Base-by-base conservation (phyloP, 805 yeast species). In the Ogataea haglerorum region DNA sequence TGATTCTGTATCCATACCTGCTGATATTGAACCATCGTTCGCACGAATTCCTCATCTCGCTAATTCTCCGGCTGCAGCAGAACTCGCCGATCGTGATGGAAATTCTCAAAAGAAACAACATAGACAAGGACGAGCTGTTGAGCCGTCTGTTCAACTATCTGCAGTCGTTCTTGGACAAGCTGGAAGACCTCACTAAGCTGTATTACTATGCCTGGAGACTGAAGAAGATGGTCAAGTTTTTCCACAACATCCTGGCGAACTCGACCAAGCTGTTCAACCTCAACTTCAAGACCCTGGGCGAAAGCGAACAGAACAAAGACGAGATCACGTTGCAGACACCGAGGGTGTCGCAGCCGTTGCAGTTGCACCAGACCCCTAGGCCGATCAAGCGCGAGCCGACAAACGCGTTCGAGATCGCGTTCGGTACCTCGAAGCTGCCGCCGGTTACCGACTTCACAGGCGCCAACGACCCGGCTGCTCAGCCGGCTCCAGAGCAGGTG, bases 1-100 rank as follows among this genome's bases (percentile, higher is more conserved):
- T 76, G 41, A 56, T 75, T 6, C 46, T 74, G 10, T 65, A 73
- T 17, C 82, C 81, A 10, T 67, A 65, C 46, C 62, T 77, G 52
- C 54, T 77, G 52, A 69, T 75, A 36, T 63, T 73, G 27, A 78
- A 79, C 43, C 80, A 76, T 48, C 64, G 82, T 47, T 72, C 81
- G 5, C 67, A 74, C 52, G 80, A 76, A 48, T 76, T 77, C 49
- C 64, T 77, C 58, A 76, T 77, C n/a, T 75, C 80, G 30, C 54
- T 77, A 49, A 69, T 76, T 18, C 51, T 77, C 37, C 65, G 82
- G 53, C 64, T 65, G 37, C 69, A 65, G 38, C 68, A 64, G 42
- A 56, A 51, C 34, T 61, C 66, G 4, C 66, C 68, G 1, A 41
- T 64, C 1, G 51, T 62, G 13, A 50, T 56, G 44, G 67, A 63